Base-by-base conservation (phyloP, 2,329 filamentous ascomycete species). In the Aspergillus neotritici region DNA sequence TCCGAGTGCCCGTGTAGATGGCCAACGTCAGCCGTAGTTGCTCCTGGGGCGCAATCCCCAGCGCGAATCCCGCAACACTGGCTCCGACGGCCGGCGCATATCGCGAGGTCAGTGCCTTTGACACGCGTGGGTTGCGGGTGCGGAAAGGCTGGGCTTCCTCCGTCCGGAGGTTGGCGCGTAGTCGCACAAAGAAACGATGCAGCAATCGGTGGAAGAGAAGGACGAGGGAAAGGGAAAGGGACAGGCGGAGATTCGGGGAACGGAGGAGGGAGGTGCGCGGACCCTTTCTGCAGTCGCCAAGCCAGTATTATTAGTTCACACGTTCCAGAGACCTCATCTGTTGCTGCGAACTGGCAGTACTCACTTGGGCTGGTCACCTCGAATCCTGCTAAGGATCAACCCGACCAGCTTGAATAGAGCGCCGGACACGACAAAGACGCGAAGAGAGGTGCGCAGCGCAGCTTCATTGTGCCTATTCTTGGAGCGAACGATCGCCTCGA, bases 21-120 rank as follows among this genome's bases (percentile, higher is more conserved):
- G 88, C 83, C 36, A 93, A 77, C 0, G 86, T 87, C 41, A 91
- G 74, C 39, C 93, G 82, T 54, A 93, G 63, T 53, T 86, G 82
- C 50, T 81, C 76, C 31, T 74, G 79, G 54, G 61, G 91, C 74
- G 82, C 87, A 8, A 94, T 77, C 6, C 86, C 87, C 13, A 97
- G 73, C 38, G 87, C 84, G 38, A 94, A 77, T 3, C 91, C 91
- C 1, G 91, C 88, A 37, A 96, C 67, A 56, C 87, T 89, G 5
- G 91, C 90, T 9, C 91, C 93, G n/a, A 96, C 76, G 2, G 90
- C 89, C 1, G 91, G 91, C 1, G 91, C 86, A 61, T 89, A 85
- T 8, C 78, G 77, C 2, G 88, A 94, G 0, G 89, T 95, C 44
- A 98, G 74, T 0, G 86, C 80, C 14, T 74, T 74, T 0, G 86